phyloP scores from a whole-genome alignment of 1,284 basidiomycete genomes.

The Pholiota adiposa region DNA sequence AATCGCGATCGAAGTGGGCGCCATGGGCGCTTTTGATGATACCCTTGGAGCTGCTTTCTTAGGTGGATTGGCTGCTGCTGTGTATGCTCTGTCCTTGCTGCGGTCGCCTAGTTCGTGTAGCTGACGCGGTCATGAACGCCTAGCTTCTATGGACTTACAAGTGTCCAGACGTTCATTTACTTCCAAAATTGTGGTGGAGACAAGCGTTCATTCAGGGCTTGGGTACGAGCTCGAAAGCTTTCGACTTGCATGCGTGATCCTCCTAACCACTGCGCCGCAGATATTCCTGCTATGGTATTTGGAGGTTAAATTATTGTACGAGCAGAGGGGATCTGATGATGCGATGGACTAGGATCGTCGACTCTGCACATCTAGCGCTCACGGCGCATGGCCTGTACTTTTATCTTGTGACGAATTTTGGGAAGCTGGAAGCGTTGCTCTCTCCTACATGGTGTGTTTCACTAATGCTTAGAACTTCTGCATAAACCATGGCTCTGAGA shows the following conservation, averaged over 20 bases:
- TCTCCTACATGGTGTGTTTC: slow-evolving; percentile 5
- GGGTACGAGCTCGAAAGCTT: slow-evolving; percentile 22
- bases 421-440: slow-evolving; percentile 2
- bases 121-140: background rate
- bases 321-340: background rate
- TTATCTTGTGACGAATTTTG: slow-evolving; percentile 11
- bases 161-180: slow-evolving; percentile 37
- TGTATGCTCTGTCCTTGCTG: background rate
- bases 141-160: slow-evolving; percentile 40
- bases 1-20: background rate
- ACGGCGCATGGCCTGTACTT: slow-evolving; percentile 11
- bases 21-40: background rate
- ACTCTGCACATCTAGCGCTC: slow-evolving; percentile 23
- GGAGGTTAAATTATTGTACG: background rate
- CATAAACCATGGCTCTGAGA: background rate
- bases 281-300: slow-evolving; percentile 31
- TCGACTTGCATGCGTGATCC: background rate
- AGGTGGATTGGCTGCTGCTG: background rate
- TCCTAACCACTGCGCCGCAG: slow-evolving; percentile 14
- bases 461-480: too few relatives aligned
- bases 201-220: slow-evolving; percentile 21
- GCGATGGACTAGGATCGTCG: slow-evolving; percentile 28
- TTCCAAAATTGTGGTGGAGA: slow-evolving; percentile 29
- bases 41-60: background rate
- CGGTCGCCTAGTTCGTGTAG: background rate